Percentiles rank a stretch among this genome's conserved stretches.
These are phyloP conservation scores for Claviceps monticola DNA, from an alignment of 2,329 filamentous ascomycete species.

Conservation along the genomic window DNA sequence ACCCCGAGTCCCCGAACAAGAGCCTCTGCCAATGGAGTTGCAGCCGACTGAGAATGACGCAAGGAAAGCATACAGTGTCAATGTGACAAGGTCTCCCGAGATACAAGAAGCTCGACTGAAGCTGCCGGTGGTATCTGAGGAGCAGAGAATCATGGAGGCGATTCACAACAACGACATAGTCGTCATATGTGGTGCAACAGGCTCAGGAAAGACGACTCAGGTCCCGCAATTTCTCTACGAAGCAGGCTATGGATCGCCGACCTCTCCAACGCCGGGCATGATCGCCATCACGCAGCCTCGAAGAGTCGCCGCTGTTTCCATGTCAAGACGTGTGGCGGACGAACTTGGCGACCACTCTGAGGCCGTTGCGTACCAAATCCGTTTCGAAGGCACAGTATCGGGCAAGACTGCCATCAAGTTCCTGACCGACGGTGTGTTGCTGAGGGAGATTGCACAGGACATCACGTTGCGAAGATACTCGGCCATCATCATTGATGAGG, in stretches of 20 bases:
- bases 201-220: constrained; percentile 95
- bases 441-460: constrained; percentile 83
- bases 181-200: constrained; percentile 86
- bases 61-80: constrained; percentile 64
- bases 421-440: constrained; percentile 94
- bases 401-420: constrained; percentile 87
- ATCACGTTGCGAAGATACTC: constrained; percentile 84
- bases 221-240: constrained; percentile 94
- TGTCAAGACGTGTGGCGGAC: constrained; percentile 80
- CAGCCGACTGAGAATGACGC: constrained; percentile 43
- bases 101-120: constrained; percentile 68
- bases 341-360: constrained; percentile 69
- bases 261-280: constrained; percentile 73
- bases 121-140: constrained; percentile 83
- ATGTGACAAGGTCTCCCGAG: constrained; percentile 53
- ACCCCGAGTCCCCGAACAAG: constrained; percentile 54
- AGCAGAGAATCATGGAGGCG: constrained; percentile 96
- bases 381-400: constrained; percentile 76
- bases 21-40: constrained; percentile 55
- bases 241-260: constrained; percentile 70
- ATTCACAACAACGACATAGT: constrained; percentile 85
- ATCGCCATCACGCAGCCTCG: constrained; percentile 92
- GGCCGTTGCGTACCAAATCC: constrained; percentile 81
- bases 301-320: constrained; percentile 89
- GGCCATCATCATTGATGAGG: constrained; percentile 87